phyloP scores from a whole-genome alignment of 352 stramenopile species.

The Pythium apleroticum region DNA sequence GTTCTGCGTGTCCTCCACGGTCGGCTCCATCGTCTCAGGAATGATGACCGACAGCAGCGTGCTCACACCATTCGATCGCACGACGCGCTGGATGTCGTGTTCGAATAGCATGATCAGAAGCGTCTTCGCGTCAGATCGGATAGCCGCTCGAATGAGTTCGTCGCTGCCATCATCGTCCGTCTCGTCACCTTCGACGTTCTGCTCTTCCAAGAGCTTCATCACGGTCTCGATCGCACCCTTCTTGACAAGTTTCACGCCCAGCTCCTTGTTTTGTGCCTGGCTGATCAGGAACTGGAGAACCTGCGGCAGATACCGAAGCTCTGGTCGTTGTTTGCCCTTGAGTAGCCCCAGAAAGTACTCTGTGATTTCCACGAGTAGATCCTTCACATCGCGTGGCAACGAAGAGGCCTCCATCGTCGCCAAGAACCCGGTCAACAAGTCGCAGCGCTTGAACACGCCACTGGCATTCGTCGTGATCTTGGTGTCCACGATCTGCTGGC shows the following conservation, averaged over 20 bases:
- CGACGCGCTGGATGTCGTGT: slow-evolving; percentile 62
- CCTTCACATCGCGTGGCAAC: slow-evolving; percentile 50
- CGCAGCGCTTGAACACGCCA: slow-evolving; percentile 68
- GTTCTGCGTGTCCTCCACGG: slow-evolving; percentile 38
- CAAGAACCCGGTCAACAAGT: slow-evolving; percentile 56
- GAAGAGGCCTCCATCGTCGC: slow-evolving; percentile 39
- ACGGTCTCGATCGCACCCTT: slow-evolving; percentile 59
- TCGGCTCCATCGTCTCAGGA: slow-evolving; percentile 15
- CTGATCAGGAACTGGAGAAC: slow-evolving; percentile 48
- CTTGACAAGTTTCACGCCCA: slow-evolving; percentile 52
- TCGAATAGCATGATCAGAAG: slow-evolving; percentile 60
- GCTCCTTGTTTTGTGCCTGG: slow-evolving; percentile 22
- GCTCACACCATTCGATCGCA: slow-evolving; percentile 60
- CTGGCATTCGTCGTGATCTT: slow-evolving; percentile 51
- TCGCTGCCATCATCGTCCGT: neutral
- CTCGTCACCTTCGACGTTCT: slow-evolving; percentile 28
- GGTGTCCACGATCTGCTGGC: slow-evolving; percentile 69
- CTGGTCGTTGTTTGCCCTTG: slow-evolving; percentile 17
- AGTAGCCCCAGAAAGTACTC: slow-evolving; percentile 44
- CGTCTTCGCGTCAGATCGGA: slow-evolving; percentile 32
- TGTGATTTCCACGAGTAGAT: slow-evolving; percentile 63
- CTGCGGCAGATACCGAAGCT: slow-evolving; percentile 26
- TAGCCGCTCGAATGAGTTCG: neutral
- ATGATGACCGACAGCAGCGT: slow-evolving; percentile 49
- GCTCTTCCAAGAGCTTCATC: slow-evolving; percentile 48